Conservation (phyloP, 2,329 filamentous ascomycete species). For the Cytospora chrysosperma region DNA sequence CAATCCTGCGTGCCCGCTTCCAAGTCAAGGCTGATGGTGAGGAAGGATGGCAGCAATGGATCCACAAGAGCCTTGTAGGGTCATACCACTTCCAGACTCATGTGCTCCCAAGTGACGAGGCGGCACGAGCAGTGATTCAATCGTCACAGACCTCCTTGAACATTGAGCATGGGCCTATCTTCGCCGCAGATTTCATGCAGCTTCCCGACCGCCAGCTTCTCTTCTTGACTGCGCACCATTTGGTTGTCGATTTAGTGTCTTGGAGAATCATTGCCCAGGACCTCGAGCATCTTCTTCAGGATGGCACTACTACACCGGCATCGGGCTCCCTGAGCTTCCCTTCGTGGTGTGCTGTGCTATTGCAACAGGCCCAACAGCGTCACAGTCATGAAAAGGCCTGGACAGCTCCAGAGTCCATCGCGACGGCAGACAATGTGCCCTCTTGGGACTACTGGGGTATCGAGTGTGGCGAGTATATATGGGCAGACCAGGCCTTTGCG, state of each 20-base stretch:
- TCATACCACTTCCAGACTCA: conserved; percentile 25
- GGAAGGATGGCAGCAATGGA: conserved; percentile 29
- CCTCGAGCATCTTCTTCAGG: conserved; percentile 37
- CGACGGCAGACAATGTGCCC: background rate
- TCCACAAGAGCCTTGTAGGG: conserved; percentile 18
- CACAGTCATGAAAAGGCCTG: no score
- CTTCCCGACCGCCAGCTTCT: conserved; percentile 23
- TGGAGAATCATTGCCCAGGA: conserved; percentile 45
- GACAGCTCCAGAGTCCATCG: background rate
- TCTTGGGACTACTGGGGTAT: background rate
- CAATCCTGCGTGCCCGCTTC: conserved; percentile 38
- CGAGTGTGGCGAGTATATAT: no score
- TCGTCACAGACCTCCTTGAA: conserved; percentile 17
- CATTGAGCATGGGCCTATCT: conserved; percentile 28
- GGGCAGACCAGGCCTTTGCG: no score
- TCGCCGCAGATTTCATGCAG: conserved; percentile 26
- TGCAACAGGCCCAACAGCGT: background rate
- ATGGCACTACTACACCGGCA: background rate
- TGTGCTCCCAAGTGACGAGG: conserved; percentile 4
- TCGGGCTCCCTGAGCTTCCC: background rate
- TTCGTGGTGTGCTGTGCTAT: background rate
- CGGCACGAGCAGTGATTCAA: conserved; percentile 26
- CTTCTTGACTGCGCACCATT: conserved; percentile 36
- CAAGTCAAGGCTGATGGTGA: conserved; percentile 25
- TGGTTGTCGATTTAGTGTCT: conserved; percentile 43